phyloP scores from a whole-genome alignment of 1,139 yeast genomes.

The Wickerhamomyces sp. region DNA sequence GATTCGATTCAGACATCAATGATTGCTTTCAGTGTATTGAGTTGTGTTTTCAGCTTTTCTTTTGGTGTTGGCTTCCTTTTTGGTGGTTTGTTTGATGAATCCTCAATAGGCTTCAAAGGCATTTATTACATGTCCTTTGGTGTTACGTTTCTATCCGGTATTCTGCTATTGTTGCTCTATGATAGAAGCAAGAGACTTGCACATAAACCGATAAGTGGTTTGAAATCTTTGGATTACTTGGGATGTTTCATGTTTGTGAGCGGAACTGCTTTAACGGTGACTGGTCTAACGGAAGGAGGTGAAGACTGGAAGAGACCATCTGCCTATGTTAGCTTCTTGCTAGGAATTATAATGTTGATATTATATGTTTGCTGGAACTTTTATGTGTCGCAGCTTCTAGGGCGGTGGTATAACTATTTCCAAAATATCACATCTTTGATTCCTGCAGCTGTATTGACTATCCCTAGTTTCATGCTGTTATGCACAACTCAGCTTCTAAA shows the following conservation, averaged over 20 bases:
- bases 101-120: conserved; percentile 27
- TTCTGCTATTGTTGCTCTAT: conserved; percentile 11
- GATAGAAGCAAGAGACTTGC: not conserved
- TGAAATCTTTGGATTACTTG: conserved; percentile 23
- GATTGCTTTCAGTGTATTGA: conserved; percentile 23
- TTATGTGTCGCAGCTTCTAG: not conserved
- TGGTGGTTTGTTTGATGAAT: conserved; percentile 31
- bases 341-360: conserved; percentile 14
- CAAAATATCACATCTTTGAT: not conserved
- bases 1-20: conserved; percentile 20
- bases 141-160: conserved; percentile 9
- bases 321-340: conserved; percentile 22
- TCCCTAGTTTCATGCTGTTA: not conserved
- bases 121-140: conserved; percentile 28
- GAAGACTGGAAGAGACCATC: conserved; percentile 27
- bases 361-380: conserved; percentile 3
- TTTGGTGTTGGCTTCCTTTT: conserved; percentile 29
- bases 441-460: not conserved
- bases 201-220: conserved; percentile 13
- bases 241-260: conserved; percentile 24
- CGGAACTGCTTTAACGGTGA: conserved; percentile 25
- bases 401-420: not conserved
- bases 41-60: conserved; percentile 22
- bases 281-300: conserved; percentile 32
- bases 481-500: not conserved